These are phyloP conservation scores for Fraxinus latifolia DNA, from an alignment of 305 asterid genomes.

Conservation along the genomic window DNA sequence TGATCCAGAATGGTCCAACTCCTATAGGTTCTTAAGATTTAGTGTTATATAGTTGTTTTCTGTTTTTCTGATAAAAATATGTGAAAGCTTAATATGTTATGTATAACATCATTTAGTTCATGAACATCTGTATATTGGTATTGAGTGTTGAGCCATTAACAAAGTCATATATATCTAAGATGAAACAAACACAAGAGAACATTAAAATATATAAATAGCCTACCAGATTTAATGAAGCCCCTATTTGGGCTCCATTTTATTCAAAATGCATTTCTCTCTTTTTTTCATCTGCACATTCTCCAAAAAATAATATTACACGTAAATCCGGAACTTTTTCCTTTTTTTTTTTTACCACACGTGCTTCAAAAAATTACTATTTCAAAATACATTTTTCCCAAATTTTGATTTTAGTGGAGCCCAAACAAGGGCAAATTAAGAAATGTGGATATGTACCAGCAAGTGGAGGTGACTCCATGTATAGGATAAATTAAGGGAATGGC, in stretches of 20 bases:
- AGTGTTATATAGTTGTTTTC: neutral
- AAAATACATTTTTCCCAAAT: too few relatives aligned
- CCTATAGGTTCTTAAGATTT: neutral
- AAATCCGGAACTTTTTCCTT: too few relatives aligned
- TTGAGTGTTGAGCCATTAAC: neutral
- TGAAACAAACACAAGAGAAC: neutral
- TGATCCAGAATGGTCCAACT: neutral
- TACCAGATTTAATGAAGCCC: neutral
- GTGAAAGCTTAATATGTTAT: neutral
- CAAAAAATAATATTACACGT: too few relatives aligned
- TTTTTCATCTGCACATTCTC: too few relatives aligned
- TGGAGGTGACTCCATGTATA: neutral
- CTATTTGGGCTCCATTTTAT: too few relatives aligned
- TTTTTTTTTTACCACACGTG: too few relatives aligned
- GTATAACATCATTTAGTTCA: neutral
- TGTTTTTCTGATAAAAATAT: neutral
- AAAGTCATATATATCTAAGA: neutral
- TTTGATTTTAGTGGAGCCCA: too few relatives aligned
- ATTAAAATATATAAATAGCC: neutral
- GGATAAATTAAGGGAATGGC: neutral
- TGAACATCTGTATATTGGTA: neutral
- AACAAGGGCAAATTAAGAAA: neutral
- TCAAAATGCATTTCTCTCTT: too few relatives aligned
- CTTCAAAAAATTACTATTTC: too few relatives aligned
- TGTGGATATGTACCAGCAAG: neutral